phyloP scores from a whole-genome alignment of 345 rosid species.

The Salix brachista region DNA sequence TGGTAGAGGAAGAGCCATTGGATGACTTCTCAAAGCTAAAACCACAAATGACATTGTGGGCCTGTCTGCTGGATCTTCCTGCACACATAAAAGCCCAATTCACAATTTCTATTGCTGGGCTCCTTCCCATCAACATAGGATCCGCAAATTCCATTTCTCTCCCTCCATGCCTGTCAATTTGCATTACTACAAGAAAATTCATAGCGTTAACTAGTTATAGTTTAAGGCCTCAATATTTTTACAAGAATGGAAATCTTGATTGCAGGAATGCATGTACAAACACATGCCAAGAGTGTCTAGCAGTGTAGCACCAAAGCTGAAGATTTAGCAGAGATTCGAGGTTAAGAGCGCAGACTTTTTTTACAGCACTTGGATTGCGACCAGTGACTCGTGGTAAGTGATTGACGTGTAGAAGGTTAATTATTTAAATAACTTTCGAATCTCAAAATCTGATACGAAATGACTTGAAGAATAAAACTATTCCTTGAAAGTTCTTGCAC shows the following conservation, averaged over 20 bases:
- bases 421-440: not conserved
- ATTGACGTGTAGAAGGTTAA: too few species aligned
- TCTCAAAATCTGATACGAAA: too few species aligned
- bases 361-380: too few species aligned
- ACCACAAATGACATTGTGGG: constrained; percentile 1
- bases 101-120: not conserved
- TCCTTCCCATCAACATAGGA: not conserved
- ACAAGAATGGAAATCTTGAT: not conserved
- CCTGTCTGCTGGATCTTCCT: not conserved
- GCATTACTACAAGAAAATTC: not conserved
- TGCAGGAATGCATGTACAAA: not conserved
- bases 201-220: not conserved
- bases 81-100: not conserved
- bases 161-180: not conserved
- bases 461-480: not conserved
- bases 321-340: not conserved
- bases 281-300: constrained; percentile 17
- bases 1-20: not conserved
- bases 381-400: too few species aligned
- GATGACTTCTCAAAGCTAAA: not conserved
- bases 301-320: constrained; percentile 27
- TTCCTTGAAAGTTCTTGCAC: not conserved
- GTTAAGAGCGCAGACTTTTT: too few species aligned
- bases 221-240: not conserved
- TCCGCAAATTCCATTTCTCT: not conserved